Evolutionary conservation across 352 stramenopile genomes (phyloP), one percentile per base, ranked within the genome.

Genomic region (Phytophthora fragariaefolia): DNA sequence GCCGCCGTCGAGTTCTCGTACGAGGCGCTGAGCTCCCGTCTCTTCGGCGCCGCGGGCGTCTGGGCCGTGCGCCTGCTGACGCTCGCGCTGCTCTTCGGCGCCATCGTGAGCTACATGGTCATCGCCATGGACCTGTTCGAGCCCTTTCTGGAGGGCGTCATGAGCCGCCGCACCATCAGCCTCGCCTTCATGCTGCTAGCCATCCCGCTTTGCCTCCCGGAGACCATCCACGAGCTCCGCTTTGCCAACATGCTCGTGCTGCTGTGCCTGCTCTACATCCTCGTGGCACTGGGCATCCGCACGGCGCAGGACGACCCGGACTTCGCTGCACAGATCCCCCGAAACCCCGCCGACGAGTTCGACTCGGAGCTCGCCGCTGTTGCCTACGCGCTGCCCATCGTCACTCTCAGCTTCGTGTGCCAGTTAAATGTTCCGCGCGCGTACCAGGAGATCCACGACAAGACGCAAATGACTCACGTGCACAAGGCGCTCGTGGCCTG

Each of bases 71-170:
- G 87, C 27, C 45, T 88, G n/a, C 62, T 93, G 34, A 92, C 85
- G 50, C 67, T 95, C 46, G 66, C 85, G 48, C 71, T 95, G 57
- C 74, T 93, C 20, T 95, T 95, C 51, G 87, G 87, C 54, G 83
- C 85, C 22, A 77, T 92, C 30, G 79, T 95, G 38, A 92, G 79
- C 73, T 93, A 93, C 74, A 92, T 90, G 66, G 82, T 95, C 12
- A 92, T 95, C 66, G 80, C 82, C 23, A 93, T 92, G 82, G 87
- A 95, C 56, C 74, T 95, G 28, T 89, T 95, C 49, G 80, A 91
- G 73, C 85, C 87, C 20, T 95, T 95, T 32, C 71, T 93, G 22
- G 54, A 60, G 43, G 71, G 68, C 28, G 50, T 82, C 27, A 66
- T 95, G 49, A 84, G 82, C 49, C 85, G 87, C 58, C 80, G 64